Percentiles rank a stretch among this genome's conserved stretches.
Evolutionary conservation across 148 eudicot species (phyloP).

Genomic region (Rheum nobile): DNA sequence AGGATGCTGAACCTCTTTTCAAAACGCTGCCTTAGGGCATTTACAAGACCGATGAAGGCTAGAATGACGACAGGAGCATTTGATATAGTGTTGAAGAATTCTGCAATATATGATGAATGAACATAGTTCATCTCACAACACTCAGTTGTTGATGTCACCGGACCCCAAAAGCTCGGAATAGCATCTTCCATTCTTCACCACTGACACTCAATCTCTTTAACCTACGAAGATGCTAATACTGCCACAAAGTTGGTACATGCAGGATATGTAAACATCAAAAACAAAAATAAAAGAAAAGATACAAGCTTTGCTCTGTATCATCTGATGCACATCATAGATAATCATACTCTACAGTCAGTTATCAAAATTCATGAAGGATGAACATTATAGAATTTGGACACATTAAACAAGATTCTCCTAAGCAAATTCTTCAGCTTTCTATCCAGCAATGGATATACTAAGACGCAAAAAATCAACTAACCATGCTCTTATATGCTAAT

Average conservation of each 20-base stretch:
- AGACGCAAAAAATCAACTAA: neutral
- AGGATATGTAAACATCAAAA: neutral
- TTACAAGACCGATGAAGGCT: conserved; percentile 66
- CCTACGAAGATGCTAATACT: neutral
- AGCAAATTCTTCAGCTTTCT: neutral
- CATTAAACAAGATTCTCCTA: neutral
- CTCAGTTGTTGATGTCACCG: conserved; percentile 73
- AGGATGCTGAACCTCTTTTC: conserved; percentile 81
- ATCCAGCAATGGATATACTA: neutral
- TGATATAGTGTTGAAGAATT: conserved; percentile 69
- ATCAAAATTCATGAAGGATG: neutral
- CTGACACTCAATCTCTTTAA: neutral
- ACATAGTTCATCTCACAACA: conserved; percentile 71
- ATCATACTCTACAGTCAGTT: neutral
- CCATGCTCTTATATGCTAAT: neutral
- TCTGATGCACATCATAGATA: neutral
- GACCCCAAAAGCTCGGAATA: conserved; percentile 79
- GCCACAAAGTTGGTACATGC: too few species aligned
- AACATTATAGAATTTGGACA: neutral
- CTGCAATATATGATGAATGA: conserved; percentile 67
- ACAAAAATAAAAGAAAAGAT: neutral
- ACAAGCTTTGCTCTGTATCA: neutral
- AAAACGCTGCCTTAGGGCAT: conserved; percentile 61
- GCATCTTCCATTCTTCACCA: conserved; percentile 48
- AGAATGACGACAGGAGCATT: conserved; percentile 55